Evolutionary conservation across 192 early-diverging fungal genomes (phyloP), one percentile per base, ranked within the genome.

Genomic region (Paraglomus occultum): DNA sequence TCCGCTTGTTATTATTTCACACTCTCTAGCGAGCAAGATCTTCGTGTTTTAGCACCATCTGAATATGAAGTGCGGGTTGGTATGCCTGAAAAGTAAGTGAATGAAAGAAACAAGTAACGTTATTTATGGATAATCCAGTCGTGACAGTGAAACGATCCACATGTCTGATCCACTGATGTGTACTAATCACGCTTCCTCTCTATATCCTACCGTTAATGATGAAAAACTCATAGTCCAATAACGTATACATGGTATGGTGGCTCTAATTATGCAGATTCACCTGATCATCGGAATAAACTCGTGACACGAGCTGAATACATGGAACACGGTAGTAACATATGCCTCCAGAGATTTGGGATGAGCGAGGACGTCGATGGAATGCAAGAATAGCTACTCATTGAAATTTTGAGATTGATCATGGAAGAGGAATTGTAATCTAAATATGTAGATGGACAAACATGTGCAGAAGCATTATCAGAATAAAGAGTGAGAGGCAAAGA

Each of bases 221-320:
- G 31, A 60, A 18, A 60, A 11, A 38, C 61, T 62, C 49, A 14
- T 72, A 87, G 89, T 18, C 89, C 87, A 15, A 54, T 81, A 9
- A 82, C 77, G 0, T 84, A 76, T 66, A 83, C 87, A 23, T 88
- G 83, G 85, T 64, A 80, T 59, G 88, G 88, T 18, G 89, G 82
- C 8, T 48, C 68, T n/a, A 52, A 76, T 14, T 71, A 84, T 9
- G 77, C 79, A 8, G 47, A 61, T 4, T 67, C 74, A 10, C 72
- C 76, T 4, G 80, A 81, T 17, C 79, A 82, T 61, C 67, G 78
- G 22, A 71, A 76, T 18, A 71, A 71, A 31, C 74, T 85, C 64
- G 89, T 91, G 8, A 81, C 83, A 4, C 78, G 84, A 18, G 73
- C 80, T 38, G 87, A 89, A 67, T 91, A 87, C 68, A 23, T 83